These are phyloP conservation scores for Arctium lappa DNA, from an alignment of 129 eudicot genomes.

Conservation along the genomic window DNA sequence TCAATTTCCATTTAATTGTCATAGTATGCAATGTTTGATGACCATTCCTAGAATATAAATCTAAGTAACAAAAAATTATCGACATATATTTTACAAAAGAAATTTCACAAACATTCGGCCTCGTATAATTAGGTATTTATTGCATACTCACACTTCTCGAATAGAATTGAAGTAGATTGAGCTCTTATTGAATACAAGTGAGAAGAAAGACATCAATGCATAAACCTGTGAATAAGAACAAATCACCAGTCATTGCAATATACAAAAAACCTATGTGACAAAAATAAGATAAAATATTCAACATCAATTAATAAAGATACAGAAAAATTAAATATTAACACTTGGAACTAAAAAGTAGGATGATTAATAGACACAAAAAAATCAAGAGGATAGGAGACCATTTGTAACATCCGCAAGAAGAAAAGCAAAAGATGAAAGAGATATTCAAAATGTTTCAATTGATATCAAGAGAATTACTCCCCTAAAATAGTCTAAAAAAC, in stretches of 20 bases:
- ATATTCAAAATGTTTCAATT: not conserved
- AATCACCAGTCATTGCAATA: slow-evolving; percentile 7
- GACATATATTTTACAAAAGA: not conserved
- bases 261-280: not conserved
- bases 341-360: not conserved
- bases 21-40: not conserved
- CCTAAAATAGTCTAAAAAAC: not conserved
- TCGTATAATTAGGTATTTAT: not conserved
- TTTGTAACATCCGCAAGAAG: not conserved
- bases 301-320: not conserved
- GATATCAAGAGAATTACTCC: not conserved
- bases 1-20: slow-evolving; percentile 5
- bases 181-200: slow-evolving; percentile 51
- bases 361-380: not conserved
- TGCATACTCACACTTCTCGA: slow-evolving; percentile 74
- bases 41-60: slow-evolving; percentile 4
- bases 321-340: not conserved
- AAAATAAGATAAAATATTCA: not conserved
- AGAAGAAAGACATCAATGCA: slow-evolving; percentile 76
- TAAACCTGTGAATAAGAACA: slow-evolving; percentile 41
- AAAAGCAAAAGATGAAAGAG: not conserved
- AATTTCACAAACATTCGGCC: slow-evolving; percentile 13
- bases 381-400: not conserved
- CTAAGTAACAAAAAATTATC: not conserved
- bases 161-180: slow-evolving; percentile 80